A percentile compares a stretch with the other conserved stretches of the same genome.
Evolutionary conservation across 768 basidiomycete genomes (phyloP).

Genomic region (Podaxis sp.): DNA sequence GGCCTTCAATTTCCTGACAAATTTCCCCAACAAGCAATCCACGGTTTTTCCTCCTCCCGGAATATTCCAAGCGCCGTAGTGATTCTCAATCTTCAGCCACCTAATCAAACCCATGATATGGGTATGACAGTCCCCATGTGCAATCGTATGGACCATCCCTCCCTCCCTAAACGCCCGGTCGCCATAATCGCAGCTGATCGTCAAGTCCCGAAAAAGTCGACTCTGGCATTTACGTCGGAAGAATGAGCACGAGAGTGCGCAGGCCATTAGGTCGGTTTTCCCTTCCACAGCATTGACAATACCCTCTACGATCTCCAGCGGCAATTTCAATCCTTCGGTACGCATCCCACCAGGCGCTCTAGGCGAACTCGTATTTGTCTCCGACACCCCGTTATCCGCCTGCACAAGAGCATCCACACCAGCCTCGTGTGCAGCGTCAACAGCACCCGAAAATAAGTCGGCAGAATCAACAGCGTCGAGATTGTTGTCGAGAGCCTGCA

Average conservation of each 20-base stretch:
- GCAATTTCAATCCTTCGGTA: background rate
- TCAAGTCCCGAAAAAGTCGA: constrained; percentile 1
- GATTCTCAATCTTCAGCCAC: constrained; percentile 5
- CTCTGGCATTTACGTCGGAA: constrained; percentile 3
- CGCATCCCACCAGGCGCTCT: background rate
- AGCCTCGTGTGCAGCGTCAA: background rate
- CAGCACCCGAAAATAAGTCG: background rate
- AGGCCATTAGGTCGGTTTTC: constrained; percentile 1
- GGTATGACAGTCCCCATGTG: background rate
- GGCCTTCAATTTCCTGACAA: constrained; percentile 2
- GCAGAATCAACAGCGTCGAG: background rate
- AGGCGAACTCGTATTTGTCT: background rate
- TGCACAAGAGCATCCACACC: background rate
- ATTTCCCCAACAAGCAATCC: constrained; percentile 1
- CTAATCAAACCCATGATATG: background rate
- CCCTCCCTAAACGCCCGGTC: constrained; percentile 3
- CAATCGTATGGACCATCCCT: constrained; percentile 8
- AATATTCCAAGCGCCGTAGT: background rate
- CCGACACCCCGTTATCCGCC: background rate
- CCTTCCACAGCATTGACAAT: constrained; percentile 2
- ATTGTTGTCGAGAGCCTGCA: background rate
- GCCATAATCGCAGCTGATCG: constrained; percentile 2
- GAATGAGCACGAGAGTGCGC: constrained; percentile 9
- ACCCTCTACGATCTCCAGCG: constrained; percentile 9
- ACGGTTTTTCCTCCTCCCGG: constrained; percentile 4